Evolutionary conservation across 345 rosid genomes (phyloP).

Genomic region (Syzygium oleosum): DNA sequence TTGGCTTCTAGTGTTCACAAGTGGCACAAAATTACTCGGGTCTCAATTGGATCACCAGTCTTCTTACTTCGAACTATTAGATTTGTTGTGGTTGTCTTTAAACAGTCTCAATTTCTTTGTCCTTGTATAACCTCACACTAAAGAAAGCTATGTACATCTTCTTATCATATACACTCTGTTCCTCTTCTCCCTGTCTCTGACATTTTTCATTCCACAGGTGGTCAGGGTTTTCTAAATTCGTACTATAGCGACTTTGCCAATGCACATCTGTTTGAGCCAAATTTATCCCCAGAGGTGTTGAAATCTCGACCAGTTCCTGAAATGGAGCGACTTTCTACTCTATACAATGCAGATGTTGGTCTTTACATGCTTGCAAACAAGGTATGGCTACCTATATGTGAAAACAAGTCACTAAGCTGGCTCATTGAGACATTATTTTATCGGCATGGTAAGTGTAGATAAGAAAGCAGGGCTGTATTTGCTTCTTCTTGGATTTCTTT

Average conservation of each 20-base stretch:
- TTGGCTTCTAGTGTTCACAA: not conserved
- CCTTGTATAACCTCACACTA: not conserved
- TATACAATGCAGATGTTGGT: constrained; percentile 96
- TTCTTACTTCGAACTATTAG: not conserved
- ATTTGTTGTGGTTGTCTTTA: not conserved
- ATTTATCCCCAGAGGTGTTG: constrained; percentile 40
- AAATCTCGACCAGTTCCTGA: constrained; percentile 54
- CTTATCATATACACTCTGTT: not conserved
- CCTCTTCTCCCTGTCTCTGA: not conserved
- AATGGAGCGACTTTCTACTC: constrained; percentile 91
- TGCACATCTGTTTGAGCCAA: constrained; percentile 84
- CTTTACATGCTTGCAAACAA: constrained; percentile 98
- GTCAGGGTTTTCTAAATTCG: constrained; percentile 87
- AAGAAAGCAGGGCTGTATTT: not conserved
- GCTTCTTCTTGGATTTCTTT: not conserved
- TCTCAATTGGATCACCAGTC: not conserved
- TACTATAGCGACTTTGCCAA: constrained; percentile 71
- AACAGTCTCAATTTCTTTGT: not conserved
- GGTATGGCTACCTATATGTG: constrained; percentile 24
- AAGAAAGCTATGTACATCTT: not conserved
- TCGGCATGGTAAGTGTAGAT: not conserved
- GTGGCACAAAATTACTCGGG: not conserved
- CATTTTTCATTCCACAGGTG: constrained; percentile 32
- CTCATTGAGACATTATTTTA: not conserved
- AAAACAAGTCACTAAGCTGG: not conserved